Base-by-base conservation (phyloP, 2,329 filamentous ascomycete genomes). In the Ceratocystis alfenasii region DNA sequence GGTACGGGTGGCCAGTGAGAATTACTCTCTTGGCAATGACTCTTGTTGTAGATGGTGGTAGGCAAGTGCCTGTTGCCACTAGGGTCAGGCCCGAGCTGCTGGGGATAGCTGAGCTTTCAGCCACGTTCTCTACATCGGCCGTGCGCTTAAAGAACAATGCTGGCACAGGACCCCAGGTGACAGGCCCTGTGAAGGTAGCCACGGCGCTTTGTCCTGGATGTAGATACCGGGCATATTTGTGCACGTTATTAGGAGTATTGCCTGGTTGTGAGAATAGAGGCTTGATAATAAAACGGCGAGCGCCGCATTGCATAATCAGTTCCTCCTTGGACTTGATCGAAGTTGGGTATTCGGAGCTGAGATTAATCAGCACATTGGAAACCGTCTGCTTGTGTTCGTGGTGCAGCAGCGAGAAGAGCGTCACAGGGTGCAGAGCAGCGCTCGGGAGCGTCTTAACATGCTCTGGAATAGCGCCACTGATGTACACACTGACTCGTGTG, bases 361-460 rank as follows among this genome's bases (percentile, higher is more conserved):
- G 83, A 61, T 88, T 90, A 74, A 99, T 86, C 74, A 92, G 90
- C 74, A 93, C 88, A 78, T 99, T 96, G 74, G 95, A 81, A 2
- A 87, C 86, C 15, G 92, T 90, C 72, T 88, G 87, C 80, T 99
- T 99, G 76, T 97, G 89, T 78, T 99, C 94, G 74, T 99, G 94
- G 46, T 90, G 84, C 57, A 99, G 82, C 5, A 99, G 83, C 0
- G 91, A 95, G 78, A 94, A 95, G 45, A 96, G 77, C 0, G 87
- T 84, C 2, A 91, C 73, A 0, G 92, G 90, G 61, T 77, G 74
- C 2, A 81, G 75, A 0, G 72, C 68, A 63, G 69, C 71, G 60
- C 83, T 76, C 71, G 80, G 76, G 71, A 83, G 80, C 0, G 78
- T 77, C 67, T 77, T 74, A 68, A 78, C 76, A 30, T 79, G 68